Evolutionary conservation across 371 early-diverging fungal genomes (phyloP), one percentile per base, ranked within the genome.

Genomic region (Dichotomocladium elegans): DNA sequence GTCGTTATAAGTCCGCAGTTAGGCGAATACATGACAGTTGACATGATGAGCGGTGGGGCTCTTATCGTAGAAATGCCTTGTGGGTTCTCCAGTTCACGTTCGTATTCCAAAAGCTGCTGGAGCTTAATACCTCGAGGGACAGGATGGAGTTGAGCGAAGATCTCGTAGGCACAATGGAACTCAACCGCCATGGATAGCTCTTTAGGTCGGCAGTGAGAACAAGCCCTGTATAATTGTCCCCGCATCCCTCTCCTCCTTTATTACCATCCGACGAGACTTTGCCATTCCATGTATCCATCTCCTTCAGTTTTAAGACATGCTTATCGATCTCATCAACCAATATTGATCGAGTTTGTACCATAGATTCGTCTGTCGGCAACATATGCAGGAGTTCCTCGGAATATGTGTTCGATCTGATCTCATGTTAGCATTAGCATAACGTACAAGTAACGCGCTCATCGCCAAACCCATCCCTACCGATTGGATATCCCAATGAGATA

Each of bases 101-200:
- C 85, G 42, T 77, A 70, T 25, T 83, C 85, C 5, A 74, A 57
- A 25, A 85, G 55, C 1, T 79, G 70, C 1, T 66, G 57, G 19
- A 64, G 54, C 22, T 70, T 73, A 29, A 80, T 63, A 25, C 62
- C 53, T 10, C 63, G 51, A 31, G 74, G 59, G 2, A 79, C 72
- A 10, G 82, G 79, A 22, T 69, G 66, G 0, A 88, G 70, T 28
- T 83, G 85, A 50, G 73, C 62, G 57, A 70, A 82, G 27, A 86
- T 61, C 43, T 85, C 81, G 47, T 82, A 86, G 9, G 64, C 57
- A 50, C 88, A 88, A 24, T 57, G 63, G 33, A 77, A 75, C 0
- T 61, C 41, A 4, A 67, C 64, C 1, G 76, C 58, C 1, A 64
- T 28, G 11, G 67, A 53, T 29, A 44, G 56, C 17, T 82, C 79